phyloP scores from a whole-genome alignment of 345 rosid genomes.

The Melaleuca quinquenervia region DNA sequence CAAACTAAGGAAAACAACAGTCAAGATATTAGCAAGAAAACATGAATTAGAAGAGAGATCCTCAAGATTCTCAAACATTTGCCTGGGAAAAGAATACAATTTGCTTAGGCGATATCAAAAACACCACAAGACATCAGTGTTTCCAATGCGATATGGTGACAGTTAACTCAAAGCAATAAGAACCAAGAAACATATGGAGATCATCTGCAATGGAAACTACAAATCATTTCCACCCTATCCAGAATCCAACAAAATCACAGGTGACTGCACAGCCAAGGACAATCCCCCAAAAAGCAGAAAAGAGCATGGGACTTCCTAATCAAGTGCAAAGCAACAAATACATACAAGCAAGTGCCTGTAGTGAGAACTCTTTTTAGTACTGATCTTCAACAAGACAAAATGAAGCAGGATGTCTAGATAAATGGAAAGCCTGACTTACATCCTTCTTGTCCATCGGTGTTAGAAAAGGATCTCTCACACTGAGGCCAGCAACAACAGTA shows the following conservation, averaged over 20 bases:
- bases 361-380: neutral
- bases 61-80: neutral
- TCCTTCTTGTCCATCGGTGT: slow-evolving; percentile 85
- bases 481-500: slow-evolving; percentile 83
- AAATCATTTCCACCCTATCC: neutral
- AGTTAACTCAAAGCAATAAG: neutral
- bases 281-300: neutral
- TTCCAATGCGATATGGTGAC: neutral
- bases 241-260: neutral
- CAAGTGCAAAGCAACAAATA: neutral
- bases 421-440: slow-evolving; percentile 40
- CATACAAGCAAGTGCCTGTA: neutral
- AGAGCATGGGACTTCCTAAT: neutral
- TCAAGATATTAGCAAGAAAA: neutral
- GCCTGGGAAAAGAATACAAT: neutral
- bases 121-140: neutral
- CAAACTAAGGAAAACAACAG: neutral
- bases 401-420: neutral
- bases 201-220: neutral
- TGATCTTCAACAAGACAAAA: neutral
- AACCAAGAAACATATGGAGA: neutral
- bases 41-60: neutral
- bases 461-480: slow-evolving; percentile 92
- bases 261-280: neutral
- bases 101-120: neutral